phyloP scores from a whole-genome alignment of 176 grass and related monocot species.

The Puccinellia tenuiflora region DNA sequence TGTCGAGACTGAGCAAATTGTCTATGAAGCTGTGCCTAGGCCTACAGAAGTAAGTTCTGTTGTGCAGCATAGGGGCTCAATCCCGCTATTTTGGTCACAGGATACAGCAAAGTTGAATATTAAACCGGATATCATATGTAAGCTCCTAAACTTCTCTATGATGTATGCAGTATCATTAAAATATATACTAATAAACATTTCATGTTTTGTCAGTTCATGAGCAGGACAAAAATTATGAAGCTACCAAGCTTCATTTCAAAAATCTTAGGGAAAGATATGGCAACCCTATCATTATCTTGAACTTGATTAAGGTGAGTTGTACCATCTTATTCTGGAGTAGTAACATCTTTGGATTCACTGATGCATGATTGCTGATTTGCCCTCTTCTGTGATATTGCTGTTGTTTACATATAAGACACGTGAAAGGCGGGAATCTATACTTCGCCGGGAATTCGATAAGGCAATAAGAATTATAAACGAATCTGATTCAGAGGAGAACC shows the following conservation, averaged over 20 bases:
- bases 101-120: slow-evolving; percentile 72
- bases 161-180: slow-evolving; percentile 15
- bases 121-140: slow-evolving; percentile 93
- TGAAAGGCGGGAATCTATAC: slow-evolving; percentile 87
- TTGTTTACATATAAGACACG: slow-evolving; percentile 44
- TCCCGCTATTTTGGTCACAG: slow-evolving; percentile 93
- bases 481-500: slow-evolving; percentile 48
- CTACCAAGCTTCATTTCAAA: slow-evolving; percentile 80
- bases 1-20: slow-evolving; percentile 96
- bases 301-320: slow-evolving; percentile 86
- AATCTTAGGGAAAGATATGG: slow-evolving; percentile 85
- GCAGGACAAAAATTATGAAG: slow-evolving; percentile 71
- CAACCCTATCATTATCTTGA: slow-evolving; percentile 88
- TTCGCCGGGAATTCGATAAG: slow-evolving; percentile 70
- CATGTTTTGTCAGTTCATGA: slow-evolving; percentile 57
- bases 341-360: slow-evolving; percentile 15
- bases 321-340: slow-evolving; percentile 6
- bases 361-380: slow-evolving; percentile 14
- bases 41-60: slow-evolving; percentile 81
- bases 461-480: slow-evolving; percentile 70
- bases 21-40: slow-evolving; percentile 52
- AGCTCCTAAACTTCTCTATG: slow-evolving; percentile 35
- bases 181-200: not conserved
- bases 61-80: slow-evolving; percentile 94
- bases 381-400: not conserved